Conservation (phyloP, 805 yeast genomes). For the Saturnispora besseyi region DNA sequence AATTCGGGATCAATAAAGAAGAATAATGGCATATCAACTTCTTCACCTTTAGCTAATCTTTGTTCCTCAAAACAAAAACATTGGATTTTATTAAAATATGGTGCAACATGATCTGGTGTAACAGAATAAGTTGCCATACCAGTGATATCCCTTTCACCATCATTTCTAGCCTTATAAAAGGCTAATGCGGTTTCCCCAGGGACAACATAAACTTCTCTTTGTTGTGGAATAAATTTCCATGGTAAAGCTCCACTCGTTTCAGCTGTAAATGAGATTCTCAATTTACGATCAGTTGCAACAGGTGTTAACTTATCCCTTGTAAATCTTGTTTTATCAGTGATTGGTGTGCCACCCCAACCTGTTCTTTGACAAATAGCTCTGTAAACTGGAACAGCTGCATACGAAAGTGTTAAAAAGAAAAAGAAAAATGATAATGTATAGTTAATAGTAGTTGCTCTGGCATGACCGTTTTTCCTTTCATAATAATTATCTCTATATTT, state of each 20-base stretch:
- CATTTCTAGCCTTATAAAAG: conserved; percentile 85
- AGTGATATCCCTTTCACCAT: conserved; percentile 78
- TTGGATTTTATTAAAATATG: conserved; percentile 92
- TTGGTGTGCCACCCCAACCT: conserved; percentile 94
- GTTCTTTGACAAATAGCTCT: conserved; percentile 88
- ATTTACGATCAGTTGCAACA: conserved; percentile 73
- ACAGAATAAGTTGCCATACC: conserved; percentile 99
- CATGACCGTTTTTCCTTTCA: conserved; percentile 22
- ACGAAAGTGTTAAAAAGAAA: conserved; percentile 66
- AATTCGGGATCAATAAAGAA: conserved; percentile 95
- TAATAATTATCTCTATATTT: conserved; percentile 22
- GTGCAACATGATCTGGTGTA: conserved; percentile 93
- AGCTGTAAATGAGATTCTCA: conserved; percentile 80
- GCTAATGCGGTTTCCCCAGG: conserved; percentile 99
- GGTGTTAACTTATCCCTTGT: conserved; percentile 85
- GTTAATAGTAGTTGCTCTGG: conserved; percentile 49
- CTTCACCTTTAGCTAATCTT: conserved; percentile 87
- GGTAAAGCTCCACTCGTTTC: conserved; percentile 87
- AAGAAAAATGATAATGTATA: conserved; percentile 64
- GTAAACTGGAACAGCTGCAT: conserved; percentile 88
- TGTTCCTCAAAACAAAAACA: conserved; percentile 99
- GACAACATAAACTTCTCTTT: conserved; percentile 79
- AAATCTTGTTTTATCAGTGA: conserved; percentile 71
- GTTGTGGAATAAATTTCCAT: conserved; percentile 93
- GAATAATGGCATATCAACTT: conserved; percentile 97